Percentiles rank a stretch among this genome's conserved stretches.
These are phyloP conservation scores for Cytospora piceicola DNA, from an alignment of 2,329 filamentous ascomycete species.

Conservation along the genomic window DNA sequence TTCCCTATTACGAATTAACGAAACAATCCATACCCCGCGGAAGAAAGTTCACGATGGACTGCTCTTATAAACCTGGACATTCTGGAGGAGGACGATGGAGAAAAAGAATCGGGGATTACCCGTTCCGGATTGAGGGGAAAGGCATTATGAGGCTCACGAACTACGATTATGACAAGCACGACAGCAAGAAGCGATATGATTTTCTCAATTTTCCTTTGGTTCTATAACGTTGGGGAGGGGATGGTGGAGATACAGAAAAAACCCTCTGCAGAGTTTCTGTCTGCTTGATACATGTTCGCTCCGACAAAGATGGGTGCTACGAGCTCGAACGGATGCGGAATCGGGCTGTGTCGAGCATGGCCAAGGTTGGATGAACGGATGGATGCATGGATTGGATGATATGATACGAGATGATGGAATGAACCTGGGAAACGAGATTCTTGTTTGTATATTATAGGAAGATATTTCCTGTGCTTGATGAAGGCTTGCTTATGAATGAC, in stretches of 20 bases:
- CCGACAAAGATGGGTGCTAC: constrained; percentile 1
- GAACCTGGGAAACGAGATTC: neutral
- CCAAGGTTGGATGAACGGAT: neutral
- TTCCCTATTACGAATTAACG: constrained; percentile 16
- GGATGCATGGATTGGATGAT: constrained; percentile 2
- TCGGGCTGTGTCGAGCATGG: constrained; percentile 1
- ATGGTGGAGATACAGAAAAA: constrained; percentile 29
- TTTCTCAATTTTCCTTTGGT: neutral
- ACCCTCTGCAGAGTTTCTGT: neutral
- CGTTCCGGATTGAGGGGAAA: neutral
- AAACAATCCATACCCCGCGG: neutral
- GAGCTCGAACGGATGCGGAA: neutral
- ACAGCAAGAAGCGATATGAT: neutral
- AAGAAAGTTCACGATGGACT: neutral
- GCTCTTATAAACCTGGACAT: constrained; percentile 7
- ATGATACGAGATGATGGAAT: constrained; percentile 19
- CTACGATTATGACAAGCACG: constrained; percentile 13
- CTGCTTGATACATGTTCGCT: constrained; percentile 12
- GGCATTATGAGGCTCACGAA: constrained; percentile 11
- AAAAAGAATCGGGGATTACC: neutral
- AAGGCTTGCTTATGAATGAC: neutral
- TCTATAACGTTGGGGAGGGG: constrained; percentile 5
- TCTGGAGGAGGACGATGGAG: neutral
- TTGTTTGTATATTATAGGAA: constrained; percentile 12
- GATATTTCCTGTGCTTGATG: neutral